Percentiles rank a stretch among this genome's conserved stretches.
Conservation (phyloP, 306 rosid genomes). For the Quercus engelmannii region DNA sequence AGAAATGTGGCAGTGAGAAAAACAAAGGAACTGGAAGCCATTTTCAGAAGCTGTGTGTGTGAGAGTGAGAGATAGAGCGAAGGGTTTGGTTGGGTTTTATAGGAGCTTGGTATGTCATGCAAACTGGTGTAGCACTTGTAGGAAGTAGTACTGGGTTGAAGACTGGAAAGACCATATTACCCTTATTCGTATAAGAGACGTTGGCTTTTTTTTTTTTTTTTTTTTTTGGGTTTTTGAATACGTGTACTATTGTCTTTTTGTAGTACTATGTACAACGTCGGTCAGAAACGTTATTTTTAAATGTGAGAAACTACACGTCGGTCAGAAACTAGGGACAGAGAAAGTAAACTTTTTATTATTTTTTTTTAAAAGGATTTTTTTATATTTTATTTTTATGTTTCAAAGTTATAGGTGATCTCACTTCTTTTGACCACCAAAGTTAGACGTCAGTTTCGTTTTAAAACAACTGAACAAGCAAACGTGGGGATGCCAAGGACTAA, state of each 20-base stretch:
- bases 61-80: not conserved
- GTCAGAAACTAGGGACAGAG: not conserved
- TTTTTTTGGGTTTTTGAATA: too few relatives aligned
- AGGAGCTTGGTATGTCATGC: not conserved
- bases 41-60: not conserved
- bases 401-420: too few relatives aligned
- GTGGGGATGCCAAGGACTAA: too few relatives aligned
- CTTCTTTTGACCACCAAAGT: too few relatives aligned
- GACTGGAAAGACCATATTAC: not conserved
- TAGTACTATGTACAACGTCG: too few relatives aligned
- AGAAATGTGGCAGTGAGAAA: not conserved
- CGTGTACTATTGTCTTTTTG: not conserved
- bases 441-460: too few relatives aligned
- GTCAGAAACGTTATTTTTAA: too few relatives aligned
- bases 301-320: too few relatives aligned
- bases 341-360: not conserved
- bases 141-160: not conserved
- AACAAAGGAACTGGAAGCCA: not conserved
- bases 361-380: not conserved
- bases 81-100: conserved; percentile 20
- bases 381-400: too few relatives aligned
- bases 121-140: too few relatives aligned
- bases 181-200: not conserved
- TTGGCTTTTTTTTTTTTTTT: too few relatives aligned
- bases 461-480: too few relatives aligned